Evolutionary conservation across 805 yeast genomes (phyloP), one percentile per base, ranked within the genome.

Genomic region (Candida parachauliodes): DNA sequence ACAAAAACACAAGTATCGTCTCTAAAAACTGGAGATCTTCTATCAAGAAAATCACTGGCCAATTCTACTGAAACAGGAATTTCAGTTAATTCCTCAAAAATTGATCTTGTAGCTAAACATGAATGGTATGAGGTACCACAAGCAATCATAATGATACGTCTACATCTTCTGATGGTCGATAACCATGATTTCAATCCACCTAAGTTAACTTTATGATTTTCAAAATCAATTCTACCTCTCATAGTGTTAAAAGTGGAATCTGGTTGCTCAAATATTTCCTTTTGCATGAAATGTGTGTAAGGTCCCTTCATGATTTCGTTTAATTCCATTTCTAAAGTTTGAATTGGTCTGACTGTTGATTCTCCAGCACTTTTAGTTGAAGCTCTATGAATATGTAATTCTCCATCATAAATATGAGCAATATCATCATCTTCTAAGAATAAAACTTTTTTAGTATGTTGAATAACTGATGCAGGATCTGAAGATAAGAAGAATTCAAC

Each of bases 61-160:
- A 89, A 75, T 60, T 89, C 97, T 26, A 89, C 95, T 30, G 85
- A 69, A 5, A 88, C 96, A 5, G 97, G 97, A 43, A 88, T 84
- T 57, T 91, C 98, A 22, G 96, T 88, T 54, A 93, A 74, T 60
- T 93, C 98, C 67, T 93, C 99, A 59, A 93, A 89, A 47, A 88
- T 82, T 11, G 96, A 85, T 65, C 99, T 81, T 16, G 96, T 91
- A 15, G 98, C 98, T 59, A 93, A 68, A 72, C 99, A 93, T 12
- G 98, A 93, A 67, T 93, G 98, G 60, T 89, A 93, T 0, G 98
- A 93, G 5, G 99, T 93, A 70, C 99, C 99, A 70, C 99, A 93
- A 2, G 98, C 99, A 68, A 93, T 86, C 98, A 93, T 93, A 43
- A 89, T 86, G 53, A 93, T 76, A 65, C 98, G 80, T 68, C 97